Evolutionary conservation across 2,329 filamentous ascomycete genomes (phyloP).

Genomic region (Monosporascus sp.): DNA sequence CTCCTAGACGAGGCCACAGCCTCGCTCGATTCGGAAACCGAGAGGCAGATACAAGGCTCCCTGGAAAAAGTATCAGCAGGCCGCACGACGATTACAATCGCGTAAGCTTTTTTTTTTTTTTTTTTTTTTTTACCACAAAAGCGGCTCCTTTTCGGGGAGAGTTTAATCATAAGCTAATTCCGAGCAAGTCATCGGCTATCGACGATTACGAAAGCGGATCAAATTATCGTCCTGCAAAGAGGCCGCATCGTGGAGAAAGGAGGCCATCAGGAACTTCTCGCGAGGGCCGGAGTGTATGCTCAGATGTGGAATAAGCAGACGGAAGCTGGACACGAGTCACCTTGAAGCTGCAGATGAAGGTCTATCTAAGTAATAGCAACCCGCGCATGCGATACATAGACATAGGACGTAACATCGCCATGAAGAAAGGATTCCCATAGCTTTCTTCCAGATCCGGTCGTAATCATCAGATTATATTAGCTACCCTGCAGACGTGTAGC

Average conservation of each 20-base stretch:
- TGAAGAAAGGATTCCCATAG: no score
- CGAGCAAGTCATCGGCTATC: conserved; percentile 46
- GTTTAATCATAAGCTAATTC: background rate
- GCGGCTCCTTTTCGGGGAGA: background rate
- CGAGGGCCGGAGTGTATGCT: no score
- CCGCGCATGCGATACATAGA: no score
- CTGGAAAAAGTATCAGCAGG: conserved; percentile 42
- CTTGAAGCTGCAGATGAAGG: no score
- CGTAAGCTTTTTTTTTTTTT: no score
- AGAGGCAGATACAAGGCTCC: conserved; percentile 52
- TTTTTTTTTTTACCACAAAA: conserved; percentile 12
- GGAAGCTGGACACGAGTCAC: no score
- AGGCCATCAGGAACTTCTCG: conserved; percentile 42
- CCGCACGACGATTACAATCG: conserved; percentile 48
- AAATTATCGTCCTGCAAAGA: conserved; percentile 48
- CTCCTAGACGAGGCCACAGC: conserved; percentile 69
- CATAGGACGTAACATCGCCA: no score
- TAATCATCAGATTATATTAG: no score
- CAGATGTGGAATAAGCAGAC: no score
- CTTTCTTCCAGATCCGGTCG: no score
- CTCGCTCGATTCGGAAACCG: conserved; percentile 59
- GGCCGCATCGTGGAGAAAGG: conserved; percentile 47
- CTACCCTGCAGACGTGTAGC: no score
- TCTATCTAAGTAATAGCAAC: no score
- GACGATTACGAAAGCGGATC: conserved; percentile 50